Evolutionary conservation across 345 rosid genomes (phyloP).

Genomic region (Murraya paniculata): DNA sequence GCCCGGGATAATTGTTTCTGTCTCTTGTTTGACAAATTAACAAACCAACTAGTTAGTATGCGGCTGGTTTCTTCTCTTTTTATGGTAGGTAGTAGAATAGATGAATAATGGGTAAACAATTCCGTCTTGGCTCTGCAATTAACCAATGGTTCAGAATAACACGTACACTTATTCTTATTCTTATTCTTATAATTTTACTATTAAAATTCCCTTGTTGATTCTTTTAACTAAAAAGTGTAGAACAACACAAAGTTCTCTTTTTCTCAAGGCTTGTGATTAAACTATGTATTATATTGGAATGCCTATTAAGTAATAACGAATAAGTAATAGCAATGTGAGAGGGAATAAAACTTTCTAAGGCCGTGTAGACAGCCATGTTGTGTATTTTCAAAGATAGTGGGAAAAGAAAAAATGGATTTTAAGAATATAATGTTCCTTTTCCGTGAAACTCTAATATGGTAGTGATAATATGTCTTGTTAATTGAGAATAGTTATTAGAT

Average conservation of each 20-base stretch:
- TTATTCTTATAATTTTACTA: background rate
- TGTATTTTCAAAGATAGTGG: background rate
- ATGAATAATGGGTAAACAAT: background rate
- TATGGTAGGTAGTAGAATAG: background rate
- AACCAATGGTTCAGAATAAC: background rate
- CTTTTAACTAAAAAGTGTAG: background rate
- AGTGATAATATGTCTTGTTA: no score
- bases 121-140: background rate
- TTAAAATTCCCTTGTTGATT: background rate
- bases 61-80: no score
- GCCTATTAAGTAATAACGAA: background rate
- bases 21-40: no score
- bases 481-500: no score
- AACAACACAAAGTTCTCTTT: background rate
- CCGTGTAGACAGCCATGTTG: background rate
- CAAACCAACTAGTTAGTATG: no score
- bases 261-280: background rate
- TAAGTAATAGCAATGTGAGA: background rate
- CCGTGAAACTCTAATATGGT: slow-evolving; percentile 4
- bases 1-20: no score
- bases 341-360: slow-evolving; percentile 1
- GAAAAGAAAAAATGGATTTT: background rate
- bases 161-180: background rate
- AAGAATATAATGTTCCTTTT: background rate
- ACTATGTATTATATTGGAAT: background rate